Evolutionary conservation across 768 basidiomycete genomes (phyloP), one percentile per base, ranked within the genome.

Genomic region (Termitomyces bulborhizus): DNA sequence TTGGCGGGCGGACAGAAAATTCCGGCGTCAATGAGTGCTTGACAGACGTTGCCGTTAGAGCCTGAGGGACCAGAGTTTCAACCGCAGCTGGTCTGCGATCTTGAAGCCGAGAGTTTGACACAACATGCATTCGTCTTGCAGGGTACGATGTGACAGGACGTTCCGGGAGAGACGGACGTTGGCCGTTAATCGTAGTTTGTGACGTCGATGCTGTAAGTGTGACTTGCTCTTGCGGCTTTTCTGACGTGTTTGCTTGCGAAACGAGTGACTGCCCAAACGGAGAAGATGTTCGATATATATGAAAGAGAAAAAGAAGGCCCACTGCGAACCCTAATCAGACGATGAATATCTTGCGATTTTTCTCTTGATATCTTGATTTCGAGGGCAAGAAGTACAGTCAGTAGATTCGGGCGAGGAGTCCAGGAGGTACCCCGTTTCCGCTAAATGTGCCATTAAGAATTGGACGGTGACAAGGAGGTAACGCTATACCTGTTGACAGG

Each of bases 251-350:
- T 59, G 63, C 29, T 52, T 61, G 57, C 42, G 62, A 62, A 49
- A 60, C 56, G 51, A 79, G 62, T 51, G 71, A 70, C 78, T 79
- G 75, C 69, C 71, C 67, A 76, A 78, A 74, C 50, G 68, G 65
- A 74, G 62, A 65, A 70, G 63, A 68, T 57, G 70, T 76, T 69
- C 69, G 73, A 61, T 64, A 69, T 69, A 69, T 68, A 69, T 60
- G 56, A 67, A 64, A 56, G 65, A 64, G 68, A 66, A 63, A 68
- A 64, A 70, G 73, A 65, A 62, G 64, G 73, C 66, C 74, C 74
- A 72, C 62, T 75, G 77, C 80, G 78, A 80, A 82, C 81, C 80
- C 76, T 81, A 55, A 79, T 75, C 57, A 80, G 72, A 54, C 65
- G 66, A 67, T 74, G 70, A 36, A 79, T 63, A 55, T 65, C 73